These are phyloP conservation scores for Hypomontagnella monticulosa DNA, from an alignment of 495 filamentous ascomycete genomes.

Conservation along the genomic window DNA sequence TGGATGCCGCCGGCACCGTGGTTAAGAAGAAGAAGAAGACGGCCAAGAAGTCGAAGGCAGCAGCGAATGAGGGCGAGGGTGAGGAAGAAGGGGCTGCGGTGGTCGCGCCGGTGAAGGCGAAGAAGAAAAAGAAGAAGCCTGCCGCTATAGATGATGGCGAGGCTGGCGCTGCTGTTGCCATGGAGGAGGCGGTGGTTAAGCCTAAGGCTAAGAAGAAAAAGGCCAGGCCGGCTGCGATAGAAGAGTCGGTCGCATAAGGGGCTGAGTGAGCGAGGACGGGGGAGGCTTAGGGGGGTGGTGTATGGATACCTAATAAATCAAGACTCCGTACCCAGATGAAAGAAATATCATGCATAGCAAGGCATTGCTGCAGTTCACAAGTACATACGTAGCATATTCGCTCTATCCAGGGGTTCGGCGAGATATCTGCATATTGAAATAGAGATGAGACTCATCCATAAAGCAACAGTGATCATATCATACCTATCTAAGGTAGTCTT, in stretches of 20 bases:
- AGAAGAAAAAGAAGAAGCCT: conserved; percentile 63
- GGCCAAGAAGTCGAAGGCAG: conserved; percentile 58
- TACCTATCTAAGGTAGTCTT: too few relatives aligned
- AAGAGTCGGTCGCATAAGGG: conserved; percentile 16
- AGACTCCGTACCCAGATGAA: too few relatives aligned
- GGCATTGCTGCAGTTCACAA: too few relatives aligned
- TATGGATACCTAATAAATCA: background rate
- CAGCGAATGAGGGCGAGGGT: conserved; percentile 42
- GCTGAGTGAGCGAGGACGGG: background rate
- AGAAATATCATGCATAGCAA: too few relatives aligned
- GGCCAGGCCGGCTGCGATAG: conserved; percentile 42
- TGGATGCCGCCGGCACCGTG: conserved; percentile 73
- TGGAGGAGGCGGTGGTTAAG: conserved; percentile 35
- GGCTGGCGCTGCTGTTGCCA: conserved; percentile 23
- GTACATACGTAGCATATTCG: too few relatives aligned
- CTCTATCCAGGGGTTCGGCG: too few relatives aligned
- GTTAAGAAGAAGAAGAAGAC: conserved; percentile 77
- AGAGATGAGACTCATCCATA: too few relatives aligned
- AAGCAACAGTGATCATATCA: too few relatives aligned
- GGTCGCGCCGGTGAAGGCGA: conserved; percentile 31
- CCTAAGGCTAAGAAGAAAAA: conserved; percentile 55
- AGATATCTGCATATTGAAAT: too few relatives aligned
- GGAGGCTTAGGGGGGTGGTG: background rate
- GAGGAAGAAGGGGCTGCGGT: conserved; percentile 30
- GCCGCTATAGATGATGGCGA: conserved; percentile 35